Conservation (phyloP, 345 rosid species). For the Aquilaria malaccensis region DNA sequence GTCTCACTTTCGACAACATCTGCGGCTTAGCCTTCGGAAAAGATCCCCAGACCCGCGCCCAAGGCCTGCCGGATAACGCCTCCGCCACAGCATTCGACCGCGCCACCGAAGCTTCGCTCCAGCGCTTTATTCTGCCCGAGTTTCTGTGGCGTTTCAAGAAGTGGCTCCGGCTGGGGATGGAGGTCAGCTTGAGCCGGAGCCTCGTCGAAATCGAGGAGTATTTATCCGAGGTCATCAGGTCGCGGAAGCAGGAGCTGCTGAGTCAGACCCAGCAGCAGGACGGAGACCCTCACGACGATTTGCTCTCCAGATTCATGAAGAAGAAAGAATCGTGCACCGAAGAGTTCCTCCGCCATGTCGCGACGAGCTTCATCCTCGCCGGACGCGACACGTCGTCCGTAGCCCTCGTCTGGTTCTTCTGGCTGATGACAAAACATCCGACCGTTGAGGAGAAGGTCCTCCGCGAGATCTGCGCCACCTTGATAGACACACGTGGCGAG, state of each 20-base stretch:
- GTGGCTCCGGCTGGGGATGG: slow-evolving; percentile 78
- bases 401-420: slow-evolving; percentile 91
- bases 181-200: slow-evolving; percentile 76
- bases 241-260: slow-evolving; percentile 67
- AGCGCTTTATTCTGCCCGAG: slow-evolving; percentile 84
- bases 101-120: slow-evolving; percentile 90
- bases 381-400: slow-evolving; percentile 98
- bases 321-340: slow-evolving; percentile 83
- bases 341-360: slow-evolving; percentile 73
- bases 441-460: slow-evolving; percentile 64
- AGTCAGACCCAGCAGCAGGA: slow-evolving; percentile 27
- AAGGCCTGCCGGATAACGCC: slow-evolving; percentile 61
- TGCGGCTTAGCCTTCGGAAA: slow-evolving; percentile 96
- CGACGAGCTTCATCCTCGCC: slow-evolving; percentile 89
- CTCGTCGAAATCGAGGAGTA: slow-evolving; percentile 55
- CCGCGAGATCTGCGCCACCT: slow-evolving; percentile 49
- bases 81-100: slow-evolving; percentile 78
- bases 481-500: slow-evolving; percentile 62
- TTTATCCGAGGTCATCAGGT: slow-evolving; percentile 52
- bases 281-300: slow-evolving; percentile 60
- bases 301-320: slow-evolving; percentile 85
- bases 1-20: slow-evolving; percentile 90
- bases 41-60: slow-evolving; percentile 80
- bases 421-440: slow-evolving; percentile 60
- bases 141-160: slow-evolving; percentile 72